Evolutionary conservation across 176 grass and related monocot genomes (phyloP).

Genomic region (Zea luxurians): DNA sequence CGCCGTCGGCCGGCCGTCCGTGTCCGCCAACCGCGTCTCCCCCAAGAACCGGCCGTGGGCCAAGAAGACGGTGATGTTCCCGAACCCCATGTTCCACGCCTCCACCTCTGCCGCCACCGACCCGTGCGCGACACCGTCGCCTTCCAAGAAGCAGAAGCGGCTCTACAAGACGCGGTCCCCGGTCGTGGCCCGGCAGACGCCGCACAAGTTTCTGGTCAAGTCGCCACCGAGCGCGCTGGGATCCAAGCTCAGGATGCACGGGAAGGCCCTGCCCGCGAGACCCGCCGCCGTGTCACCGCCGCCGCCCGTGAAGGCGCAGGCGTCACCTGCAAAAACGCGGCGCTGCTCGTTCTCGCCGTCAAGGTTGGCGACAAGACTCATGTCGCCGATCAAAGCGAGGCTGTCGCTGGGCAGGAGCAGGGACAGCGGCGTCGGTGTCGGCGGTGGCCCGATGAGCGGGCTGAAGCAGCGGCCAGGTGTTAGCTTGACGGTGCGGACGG

Average conservation of each 20-base stretch:
- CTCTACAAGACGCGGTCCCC: conserved; percentile 67
- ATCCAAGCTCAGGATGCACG: conserved; percentile 50
- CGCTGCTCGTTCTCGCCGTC: conserved; percentile 93
- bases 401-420: conserved; percentile 52
- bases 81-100: conserved; percentile 55
- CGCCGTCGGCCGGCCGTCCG: conserved; percentile 43
- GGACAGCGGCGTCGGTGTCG: neutral
- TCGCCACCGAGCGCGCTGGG: conserved; percentile 61
- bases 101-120: conserved; percentile 40
- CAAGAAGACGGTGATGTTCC: conserved; percentile 89
- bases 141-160: conserved; percentile 59
- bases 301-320: conserved; percentile 25
- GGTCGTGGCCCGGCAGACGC: conserved; percentile 43
- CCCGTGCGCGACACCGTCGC: conserved; percentile 45
- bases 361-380: conserved; percentile 54
- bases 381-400: conserved; percentile 74
- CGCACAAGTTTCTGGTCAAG: conserved; percentile 75
- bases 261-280: conserved; percentile 39
- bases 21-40: conserved; percentile 56
- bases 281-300: conserved; percentile 31
- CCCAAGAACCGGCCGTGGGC: conserved; percentile 76
- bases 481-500: conserved; percentile 48
- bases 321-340: conserved; percentile 34
- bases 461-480: conserved; percentile 69
- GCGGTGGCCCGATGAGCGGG: conserved; percentile 45